A percentile compares a stretch with the other conserved stretches of the same genome.
These are phyloP conservation scores for Trichophyton schoenleinii DNA, from an alignment of 2,329 filamentous ascomycete species.

Conservation along the genomic window DNA sequence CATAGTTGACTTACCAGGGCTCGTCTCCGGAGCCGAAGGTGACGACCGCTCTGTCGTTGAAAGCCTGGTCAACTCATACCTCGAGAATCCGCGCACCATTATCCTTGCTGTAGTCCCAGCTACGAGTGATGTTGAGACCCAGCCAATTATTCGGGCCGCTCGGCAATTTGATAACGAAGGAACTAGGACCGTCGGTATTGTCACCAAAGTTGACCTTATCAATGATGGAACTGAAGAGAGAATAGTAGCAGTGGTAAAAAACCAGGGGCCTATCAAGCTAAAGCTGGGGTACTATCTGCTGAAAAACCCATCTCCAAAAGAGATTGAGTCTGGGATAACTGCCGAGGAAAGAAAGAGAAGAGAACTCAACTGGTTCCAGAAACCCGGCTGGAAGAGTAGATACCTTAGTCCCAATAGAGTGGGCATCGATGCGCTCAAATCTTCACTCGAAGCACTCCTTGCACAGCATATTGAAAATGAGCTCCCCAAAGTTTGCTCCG, in stretches of 20 bases:
- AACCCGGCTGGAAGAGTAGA: slow-evolving; percentile 5
- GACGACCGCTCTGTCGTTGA: slow-evolving; percentile 28
- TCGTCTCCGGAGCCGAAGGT: slow-evolving; percentile 28
- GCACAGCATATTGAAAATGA: slow-evolving; percentile 31
- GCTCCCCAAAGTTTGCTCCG: slow-evolving; percentile 24
- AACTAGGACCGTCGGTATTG: slow-evolving; percentile 32
- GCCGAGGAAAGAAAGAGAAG: background rate
- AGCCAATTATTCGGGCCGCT: slow-evolving; percentile 35
- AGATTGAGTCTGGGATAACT: background rate
- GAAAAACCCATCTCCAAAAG: background rate
- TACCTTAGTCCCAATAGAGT: slow-evolving; percentile 28
- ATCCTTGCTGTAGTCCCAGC: slow-evolving; percentile 35
- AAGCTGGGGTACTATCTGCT: background rate
- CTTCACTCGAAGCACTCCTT: slow-evolving; percentile 32
- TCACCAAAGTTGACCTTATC: slow-evolving; percentile 49
- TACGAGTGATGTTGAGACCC: slow-evolving; percentile 35
- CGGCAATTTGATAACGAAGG: slow-evolving; percentile 26
- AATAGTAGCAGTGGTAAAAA: background rate
- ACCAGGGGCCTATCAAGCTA: background rate
- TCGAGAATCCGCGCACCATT: slow-evolving; percentile 29
- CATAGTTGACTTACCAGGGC: slow-evolving; percentile 36
- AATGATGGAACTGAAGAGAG: background rate
- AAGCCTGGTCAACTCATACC: slow-evolving; percentile 29
- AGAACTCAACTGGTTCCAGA: background rate
- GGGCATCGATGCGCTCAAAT: slow-evolving; percentile 32